Evolutionary conservation across 331 rosid species (phyloP).

Genomic region (Quercus tomentella): DNA sequence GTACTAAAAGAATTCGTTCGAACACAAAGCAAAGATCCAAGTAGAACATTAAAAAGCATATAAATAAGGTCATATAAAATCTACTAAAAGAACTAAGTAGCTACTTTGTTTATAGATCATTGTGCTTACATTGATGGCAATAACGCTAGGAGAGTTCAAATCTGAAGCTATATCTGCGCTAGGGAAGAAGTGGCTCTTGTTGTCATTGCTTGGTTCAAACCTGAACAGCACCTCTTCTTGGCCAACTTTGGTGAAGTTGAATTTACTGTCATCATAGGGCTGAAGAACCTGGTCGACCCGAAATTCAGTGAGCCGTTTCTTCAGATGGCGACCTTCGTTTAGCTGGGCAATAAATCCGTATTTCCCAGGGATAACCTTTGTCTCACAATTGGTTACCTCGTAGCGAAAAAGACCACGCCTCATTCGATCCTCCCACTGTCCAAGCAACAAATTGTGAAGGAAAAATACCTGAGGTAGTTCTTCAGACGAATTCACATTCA

Average conservation of each 20-base stretch:
- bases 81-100: too few relatives aligned
- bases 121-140: conserved; percentile 28
- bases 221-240: conserved; percentile 35
- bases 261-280: conserved; percentile 27
- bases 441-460: conserved; percentile 28
- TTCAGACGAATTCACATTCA: background rate
- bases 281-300: conserved; percentile 28
- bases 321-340: conserved; percentile 28
- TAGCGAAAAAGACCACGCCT: conserved; percentile 18
- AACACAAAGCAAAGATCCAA: too few relatives aligned
- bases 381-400: conserved; percentile 20
- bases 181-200: conserved; percentile 10
- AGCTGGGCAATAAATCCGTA: conserved; percentile 33
- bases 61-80: too few relatives aligned
- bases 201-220: conserved; percentile 26
- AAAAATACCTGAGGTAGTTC: conserved; percentile 22
- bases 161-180: background rate
- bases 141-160: conserved; percentile 11
- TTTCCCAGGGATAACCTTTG: conserved; percentile 20
- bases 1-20: too few relatives aligned
- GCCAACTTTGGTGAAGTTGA: conserved; percentile 31
- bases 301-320: conserved; percentile 30
- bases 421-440: conserved; percentile 32
- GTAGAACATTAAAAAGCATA: too few relatives aligned
- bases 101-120: too few relatives aligned